phyloP scores from a whole-genome alignment of 352 stramenopile genomes.

The Sclerospora graminicola region DNA sequence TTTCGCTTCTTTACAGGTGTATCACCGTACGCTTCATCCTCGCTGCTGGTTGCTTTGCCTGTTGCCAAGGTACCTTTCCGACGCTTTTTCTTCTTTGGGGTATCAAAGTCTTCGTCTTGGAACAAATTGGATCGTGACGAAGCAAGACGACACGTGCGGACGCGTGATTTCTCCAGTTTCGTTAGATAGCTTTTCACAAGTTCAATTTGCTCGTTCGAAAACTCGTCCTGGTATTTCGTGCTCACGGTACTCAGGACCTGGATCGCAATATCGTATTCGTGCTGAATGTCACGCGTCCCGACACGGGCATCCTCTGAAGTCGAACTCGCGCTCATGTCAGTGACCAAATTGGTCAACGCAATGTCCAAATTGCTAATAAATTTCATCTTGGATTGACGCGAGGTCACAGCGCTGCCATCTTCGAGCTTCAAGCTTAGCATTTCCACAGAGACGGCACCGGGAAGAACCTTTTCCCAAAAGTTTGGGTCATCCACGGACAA shows the following conservation, averaged over 20 bases:
- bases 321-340: conserved; percentile 42
- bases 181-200: conserved; percentile 60
- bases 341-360: conserved; percentile 53
- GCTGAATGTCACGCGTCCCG: conserved; percentile 44
- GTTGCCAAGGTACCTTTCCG: conserved; percentile 26
- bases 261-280: conserved; percentile 84
- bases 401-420: conserved; percentile 69
- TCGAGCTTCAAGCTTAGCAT: conserved; percentile 85
- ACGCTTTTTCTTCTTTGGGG: conserved; percentile 33
- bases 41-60: conserved; percentile 16
- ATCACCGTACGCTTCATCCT: conserved; percentile 34
- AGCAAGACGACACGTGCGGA: conserved; percentile 60
- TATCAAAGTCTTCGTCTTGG: conserved; percentile 26
- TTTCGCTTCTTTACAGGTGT: conserved; percentile 20
- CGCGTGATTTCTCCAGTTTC: conserved; percentile 75
- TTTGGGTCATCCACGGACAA: conserved; percentile 93
- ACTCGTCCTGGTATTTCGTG: conserved; percentile 70
- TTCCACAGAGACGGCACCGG: conserved; percentile 74
- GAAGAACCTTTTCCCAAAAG: conserved; percentile 93
- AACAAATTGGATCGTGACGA: conserved; percentile 19
- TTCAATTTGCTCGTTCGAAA: conserved; percentile 75
- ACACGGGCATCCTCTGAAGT: conserved; percentile 34
- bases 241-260: conserved; percentile 70
- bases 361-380: conserved; percentile 85
- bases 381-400: conserved; percentile 79